Conservation (phyloP, 2,329 filamentous ascomycete genomes). For the Aspergillus clavatus region DNA sequence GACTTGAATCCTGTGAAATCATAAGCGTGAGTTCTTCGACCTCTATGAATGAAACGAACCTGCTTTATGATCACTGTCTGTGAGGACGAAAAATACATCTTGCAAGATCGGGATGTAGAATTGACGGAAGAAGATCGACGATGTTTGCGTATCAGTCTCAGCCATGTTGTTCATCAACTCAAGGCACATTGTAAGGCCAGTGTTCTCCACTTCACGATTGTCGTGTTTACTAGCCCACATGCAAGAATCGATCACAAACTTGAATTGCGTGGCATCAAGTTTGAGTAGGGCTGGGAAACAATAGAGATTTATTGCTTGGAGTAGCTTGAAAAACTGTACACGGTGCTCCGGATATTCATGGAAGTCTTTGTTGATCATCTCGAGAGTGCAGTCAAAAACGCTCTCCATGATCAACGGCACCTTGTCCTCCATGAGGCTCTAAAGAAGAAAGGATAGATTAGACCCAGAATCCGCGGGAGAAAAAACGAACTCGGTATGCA, state of each 20-base stretch:
- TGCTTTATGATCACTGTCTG: conserved; percentile 96
- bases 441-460: conserved; percentile 28
- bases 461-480: conserved; percentile 29
- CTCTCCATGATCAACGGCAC: conserved; percentile 97
- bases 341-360: conserved; percentile 98
- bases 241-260: conserved; percentile 98
- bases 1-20: conserved; percentile 72
- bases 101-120: conserved; percentile 95
- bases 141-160: conserved; percentile 78
- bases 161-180: conserved; percentile 98
- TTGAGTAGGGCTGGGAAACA: conserved; percentile 94
- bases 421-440: conserved; percentile 97
- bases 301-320: conserved; percentile 92
- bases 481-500: background rate
- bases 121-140: conserved; percentile 94
- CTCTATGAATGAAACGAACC: conserved; percentile 39
- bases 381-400: conserved; percentile 94
- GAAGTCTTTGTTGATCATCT: conserved; percentile 99
- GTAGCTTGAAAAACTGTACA: conserved; percentile 98
- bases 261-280: conserved; percentile 94
- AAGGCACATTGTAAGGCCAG: conserved; percentile 95
- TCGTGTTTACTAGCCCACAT: conserved; percentile 99
- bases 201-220: conserved; percentile 94
- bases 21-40: conserved; percentile 1
- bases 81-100: conserved; percentile 97